A percentile compares a stretch with the other conserved stretches of the same genome.
Evolutionary conservation across 2,329 filamentous ascomycete species (phyloP).

Genomic region (Aspergillus aculeatinus): DNA sequence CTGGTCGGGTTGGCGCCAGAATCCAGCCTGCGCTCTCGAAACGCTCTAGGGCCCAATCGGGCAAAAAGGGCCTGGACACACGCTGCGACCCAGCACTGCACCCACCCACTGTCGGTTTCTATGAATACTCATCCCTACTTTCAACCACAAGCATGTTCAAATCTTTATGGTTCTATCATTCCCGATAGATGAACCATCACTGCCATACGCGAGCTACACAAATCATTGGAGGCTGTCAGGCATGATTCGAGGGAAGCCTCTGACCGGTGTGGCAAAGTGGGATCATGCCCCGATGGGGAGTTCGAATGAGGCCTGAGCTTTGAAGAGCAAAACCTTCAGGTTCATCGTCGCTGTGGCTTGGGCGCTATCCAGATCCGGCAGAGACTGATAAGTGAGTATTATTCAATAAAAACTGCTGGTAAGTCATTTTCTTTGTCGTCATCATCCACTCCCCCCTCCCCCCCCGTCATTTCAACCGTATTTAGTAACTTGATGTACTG

Average conservation of each 20-base stretch:
- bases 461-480: background rate
- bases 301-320: slow-evolving; percentile 20
- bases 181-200: background rate
- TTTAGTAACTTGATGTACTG: too few species aligned
- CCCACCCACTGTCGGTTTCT: background rate
- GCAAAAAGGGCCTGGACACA: background rate
- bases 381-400: background rate
- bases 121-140: too few species aligned
- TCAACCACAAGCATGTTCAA: too few species aligned
- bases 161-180: too few species aligned
- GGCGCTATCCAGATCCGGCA: background rate
- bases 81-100: background rate
- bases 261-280: slow-evolving; percentile 10
- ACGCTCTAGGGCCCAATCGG: background rate
- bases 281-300: slow-evolving; percentile 3
- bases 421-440: background rate
- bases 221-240: background rate
- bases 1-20: background rate
- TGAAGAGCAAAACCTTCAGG: slow-evolving; percentile 4
- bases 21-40: background rate
- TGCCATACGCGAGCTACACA: background rate
- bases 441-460: background rate
- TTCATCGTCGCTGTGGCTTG: slow-evolving; percentile 3
- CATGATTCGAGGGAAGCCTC: background rate
- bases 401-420: background rate